Evolutionary conservation across 768 basidiomycete genomes (phyloP).

Genomic region (Harrya chromipes): DNA sequence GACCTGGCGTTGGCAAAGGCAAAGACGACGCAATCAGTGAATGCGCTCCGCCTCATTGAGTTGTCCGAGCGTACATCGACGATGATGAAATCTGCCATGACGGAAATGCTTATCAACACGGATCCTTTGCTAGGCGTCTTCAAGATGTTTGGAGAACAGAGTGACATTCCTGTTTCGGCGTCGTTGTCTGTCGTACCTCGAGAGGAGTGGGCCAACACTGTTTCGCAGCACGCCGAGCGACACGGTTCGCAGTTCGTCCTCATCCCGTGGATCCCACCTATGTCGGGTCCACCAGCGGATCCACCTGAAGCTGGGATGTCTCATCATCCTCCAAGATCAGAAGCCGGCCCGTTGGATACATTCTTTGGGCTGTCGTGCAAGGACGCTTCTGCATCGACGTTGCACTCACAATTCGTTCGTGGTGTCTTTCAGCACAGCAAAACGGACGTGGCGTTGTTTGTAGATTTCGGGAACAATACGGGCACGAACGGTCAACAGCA

Average conservation of each 20-base stretch:
- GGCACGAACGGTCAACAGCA: slow-evolving; percentile 44
- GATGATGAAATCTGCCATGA: slow-evolving; percentile 61
- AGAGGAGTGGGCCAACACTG: slow-evolving; percentile 66
- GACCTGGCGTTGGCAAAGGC: slow-evolving; percentile 9
- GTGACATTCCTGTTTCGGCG: slow-evolving; percentile 53
- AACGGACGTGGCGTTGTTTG: slow-evolving; percentile 79
- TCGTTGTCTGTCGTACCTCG: slow-evolving; percentile 74
- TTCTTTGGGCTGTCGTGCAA: slow-evolving; percentile 58
- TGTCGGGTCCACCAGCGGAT: slow-evolving; percentile 28
- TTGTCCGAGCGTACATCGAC: slow-evolving; percentile 63
- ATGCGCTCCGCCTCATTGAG: slow-evolving; percentile 86
- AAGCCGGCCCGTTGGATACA: slow-evolving; percentile 70
- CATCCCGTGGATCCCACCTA: slow-evolving; percentile 73
- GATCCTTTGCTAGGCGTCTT: slow-evolving; percentile 75
- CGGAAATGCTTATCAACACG: slow-evolving; percentile 65
- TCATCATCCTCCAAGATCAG: slow-evolving; percentile 4
- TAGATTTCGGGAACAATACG: slow-evolving; percentile 57
- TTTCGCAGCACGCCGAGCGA: slow-evolving; percentile 57
- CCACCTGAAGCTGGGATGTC: slow-evolving; percentile 24
- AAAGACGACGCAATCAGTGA: slow-evolving; percentile 36
- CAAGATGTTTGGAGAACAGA: slow-evolving; percentile 68
- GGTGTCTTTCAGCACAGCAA: slow-evolving; percentile 71
- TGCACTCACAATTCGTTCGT: slow-evolving; percentile 84
- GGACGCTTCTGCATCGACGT: slow-evolving; percentile 50
- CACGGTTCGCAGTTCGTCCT: slow-evolving; percentile 70